Evolutionary conservation across 768 basidiomycete genomes (phyloP), one percentile per base, ranked within the genome.

Genomic region (Boletus huronensis): DNA sequence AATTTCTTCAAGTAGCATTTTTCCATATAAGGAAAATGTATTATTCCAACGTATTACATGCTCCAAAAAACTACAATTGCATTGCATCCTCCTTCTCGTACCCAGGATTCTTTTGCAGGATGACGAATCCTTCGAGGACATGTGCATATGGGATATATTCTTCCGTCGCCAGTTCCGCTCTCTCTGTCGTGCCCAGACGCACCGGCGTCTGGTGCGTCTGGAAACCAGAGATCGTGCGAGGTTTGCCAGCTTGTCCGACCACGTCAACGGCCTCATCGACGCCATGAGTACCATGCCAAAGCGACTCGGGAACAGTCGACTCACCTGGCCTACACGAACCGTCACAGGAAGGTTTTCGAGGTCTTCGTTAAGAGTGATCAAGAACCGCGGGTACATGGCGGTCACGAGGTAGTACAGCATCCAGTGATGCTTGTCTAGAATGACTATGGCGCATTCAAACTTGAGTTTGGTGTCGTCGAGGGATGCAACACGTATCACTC

Each of bases 131-230:
- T 72, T 98, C 96, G 47, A 99, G 78, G 25, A 94, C 90, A 64
- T 85, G 83, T 39, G 85, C 82, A 70, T 90, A 99, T 3, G 94
- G 88, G 62, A 98, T 90, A 72, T 77, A 98, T 73, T 99, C 96
- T 71, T 98, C 96, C 43, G 97, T 98, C 14, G 93, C 97, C 57
- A 98, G 75, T 75, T 98, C 97, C 6, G 91, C 93, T 41, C 97
- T 80, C 69, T 98, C 97, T 2, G 88, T 93, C 55, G 93, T 95
- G 6, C 90, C 96, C 58, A 99, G 73, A 46, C 97, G 88, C 48
- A 99, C 97, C 1, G 96, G 97, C 42, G 97, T 93, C 66, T 90
- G 85, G 73, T 98, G 94, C 16, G 97, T 99, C 73, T 98, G 96
- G 90, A 99, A 98, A 36, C 93, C 93, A 25, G 92, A 93, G 60